Percentiles rank a stretch among this genome's conserved stretches.
phyloP scores from a whole-genome alignment of 371 early-diverging fungal species.

The Mucor piriformis region DNA sequence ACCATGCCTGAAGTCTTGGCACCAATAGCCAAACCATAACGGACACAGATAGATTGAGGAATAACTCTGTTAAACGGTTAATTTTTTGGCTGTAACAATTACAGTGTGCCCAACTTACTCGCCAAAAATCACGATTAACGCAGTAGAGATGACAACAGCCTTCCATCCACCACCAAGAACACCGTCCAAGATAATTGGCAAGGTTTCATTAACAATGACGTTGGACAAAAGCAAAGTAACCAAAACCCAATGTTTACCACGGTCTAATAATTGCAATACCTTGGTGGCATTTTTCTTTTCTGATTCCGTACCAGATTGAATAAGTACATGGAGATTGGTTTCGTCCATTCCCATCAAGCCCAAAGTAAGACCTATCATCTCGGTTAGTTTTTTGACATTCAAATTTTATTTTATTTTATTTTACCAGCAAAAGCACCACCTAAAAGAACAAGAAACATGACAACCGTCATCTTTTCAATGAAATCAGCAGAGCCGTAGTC shows the following conservation, averaged over 20 bases:
- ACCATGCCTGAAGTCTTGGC: slow-evolving; percentile 72
- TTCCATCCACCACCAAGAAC: slow-evolving; percentile 80
- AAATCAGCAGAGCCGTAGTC: slow-evolving; percentile 28
- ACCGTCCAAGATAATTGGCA: slow-evolving; percentile 90
- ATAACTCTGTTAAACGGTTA: no score
- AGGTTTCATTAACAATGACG: slow-evolving; percentile 92
- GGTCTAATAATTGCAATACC: slow-evolving; percentile 69
- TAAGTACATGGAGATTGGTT: slow-evolving; percentile 71
- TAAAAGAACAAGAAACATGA: slow-evolving; percentile 21
- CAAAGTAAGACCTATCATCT: slow-evolving; percentile 72
- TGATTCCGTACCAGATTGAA: slow-evolving; percentile 66
- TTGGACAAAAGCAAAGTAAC: slow-evolving; percentile 91
- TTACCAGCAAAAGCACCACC: slow-evolving; percentile 37
- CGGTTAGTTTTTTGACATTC: neutral
- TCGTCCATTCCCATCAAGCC: slow-evolving; percentile 82
- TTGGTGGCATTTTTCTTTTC: slow-evolving; percentile 70
- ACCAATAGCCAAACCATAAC: slow-evolving; percentile 83
- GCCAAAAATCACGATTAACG: slow-evolving; percentile 90
- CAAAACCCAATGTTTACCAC: slow-evolving; percentile 83
- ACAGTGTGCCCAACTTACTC: no score
- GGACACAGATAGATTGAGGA: slow-evolving; percentile 60
- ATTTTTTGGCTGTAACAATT: no score
- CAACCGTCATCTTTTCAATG: slow-evolving; percentile 21
- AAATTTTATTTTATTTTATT: neutral
- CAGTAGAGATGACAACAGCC: slow-evolving; percentile 90